Conservation (phyloP, 176 grass and related monocot genomes). For the Eleusine coracana region DNA sequence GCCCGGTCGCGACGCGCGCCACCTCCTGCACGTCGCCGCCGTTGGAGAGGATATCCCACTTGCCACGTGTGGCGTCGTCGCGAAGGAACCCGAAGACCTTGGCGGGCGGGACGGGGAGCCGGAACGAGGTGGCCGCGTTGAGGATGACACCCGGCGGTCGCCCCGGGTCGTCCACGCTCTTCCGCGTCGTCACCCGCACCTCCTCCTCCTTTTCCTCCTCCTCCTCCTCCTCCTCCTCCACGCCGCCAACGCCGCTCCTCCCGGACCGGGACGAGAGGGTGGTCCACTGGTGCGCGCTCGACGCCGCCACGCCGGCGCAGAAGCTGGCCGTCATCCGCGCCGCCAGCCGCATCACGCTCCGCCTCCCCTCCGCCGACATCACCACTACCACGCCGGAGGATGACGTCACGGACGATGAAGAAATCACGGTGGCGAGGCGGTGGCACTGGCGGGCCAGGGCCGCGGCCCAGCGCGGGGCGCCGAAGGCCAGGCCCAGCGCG, state of each 20-base stretch:
- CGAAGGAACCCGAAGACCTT: slow-evolving; percentile 79
- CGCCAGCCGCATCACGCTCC: slow-evolving; percentile 76
- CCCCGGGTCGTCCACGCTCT: slow-evolving; percentile 80
- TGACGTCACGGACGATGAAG: slow-evolving; percentile 54
- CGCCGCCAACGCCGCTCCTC: slow-evolving; percentile 51
- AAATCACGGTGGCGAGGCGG: slow-evolving; percentile 60
- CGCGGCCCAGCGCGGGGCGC: slow-evolving; percentile 72
- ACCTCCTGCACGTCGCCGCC: slow-evolving; percentile 82
- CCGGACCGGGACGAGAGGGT: slow-evolving; percentile 37
- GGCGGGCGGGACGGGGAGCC: slow-evolving; percentile 60
- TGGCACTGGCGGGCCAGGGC: slow-evolving; percentile 80
- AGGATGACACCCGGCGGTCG: slow-evolving; percentile 77
- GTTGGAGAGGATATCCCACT: slow-evolving; percentile 91
- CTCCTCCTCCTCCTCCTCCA: too few species aligned
- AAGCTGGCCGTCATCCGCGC: slow-evolving; percentile 89
- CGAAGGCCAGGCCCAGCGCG: slow-evolving; percentile 57
- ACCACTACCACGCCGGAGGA: too few species aligned
- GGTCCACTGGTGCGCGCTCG: slow-evolving; percentile 79
- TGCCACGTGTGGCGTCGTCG: slow-evolving; percentile 65
- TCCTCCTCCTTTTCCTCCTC: slow-evolving; percentile 37
- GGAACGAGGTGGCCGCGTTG: slow-evolving; percentile 84
- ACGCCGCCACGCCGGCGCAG: slow-evolving; percentile 76
- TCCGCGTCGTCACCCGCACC: slow-evolving; percentile 76
- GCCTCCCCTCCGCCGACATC: slow-evolving; percentile 65
- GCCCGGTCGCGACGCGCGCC: slow-evolving; percentile 78